Evolutionary conservation across 768 basidiomycete species (phyloP), one percentile per base, ranked within the genome.

Genomic region (Pholiota conissans): DNA sequence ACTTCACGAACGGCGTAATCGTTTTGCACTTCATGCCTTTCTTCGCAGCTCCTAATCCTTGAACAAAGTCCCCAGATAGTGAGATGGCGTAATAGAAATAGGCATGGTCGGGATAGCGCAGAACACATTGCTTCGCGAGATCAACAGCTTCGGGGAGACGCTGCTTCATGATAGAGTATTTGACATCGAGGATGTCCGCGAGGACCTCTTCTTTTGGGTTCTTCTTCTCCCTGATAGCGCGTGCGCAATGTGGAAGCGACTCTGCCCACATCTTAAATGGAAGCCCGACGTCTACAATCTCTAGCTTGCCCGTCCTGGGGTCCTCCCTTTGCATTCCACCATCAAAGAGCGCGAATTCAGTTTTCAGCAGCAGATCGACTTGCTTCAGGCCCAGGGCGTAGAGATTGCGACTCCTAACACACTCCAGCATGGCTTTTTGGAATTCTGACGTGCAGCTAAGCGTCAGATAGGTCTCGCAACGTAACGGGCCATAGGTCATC

Each of bases 181-280:
- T 87, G 72, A 86, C 80, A 29, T 88, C 85, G 28, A 89, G 67
- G 59, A 89, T 83, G 64, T 88, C 85, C 0, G 86, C 87, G 13
- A 75, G 61, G 65, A 87, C 84, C 20, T 60, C 67, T 54, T 86
- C 82, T 5, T 63, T 62, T 0, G 75, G 65, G 11, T 67, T 69
- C n/a, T 74, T 75, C 53, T 69, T 73, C 32, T 65, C 71, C 8
- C 84, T 79, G 35, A 88, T 79, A 26, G 80, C 85, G 26, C 73
- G 74, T 8, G 86, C 85, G 63, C 85, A 85, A 18, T 76, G 70
- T 3, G 87, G 85, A 5, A 89, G 70, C 0, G 85, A 72, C 60
- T 89, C 86, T 6, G 72, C 63, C 80, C 81, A 90, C 70, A 74
- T 75, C 26, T 58, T 78, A 71, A 89, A 89, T 0, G 86, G 85